Base-by-base conservation (phyloP, 1,139 yeast genomes). In the Saccharomyces uvarum region DNA sequence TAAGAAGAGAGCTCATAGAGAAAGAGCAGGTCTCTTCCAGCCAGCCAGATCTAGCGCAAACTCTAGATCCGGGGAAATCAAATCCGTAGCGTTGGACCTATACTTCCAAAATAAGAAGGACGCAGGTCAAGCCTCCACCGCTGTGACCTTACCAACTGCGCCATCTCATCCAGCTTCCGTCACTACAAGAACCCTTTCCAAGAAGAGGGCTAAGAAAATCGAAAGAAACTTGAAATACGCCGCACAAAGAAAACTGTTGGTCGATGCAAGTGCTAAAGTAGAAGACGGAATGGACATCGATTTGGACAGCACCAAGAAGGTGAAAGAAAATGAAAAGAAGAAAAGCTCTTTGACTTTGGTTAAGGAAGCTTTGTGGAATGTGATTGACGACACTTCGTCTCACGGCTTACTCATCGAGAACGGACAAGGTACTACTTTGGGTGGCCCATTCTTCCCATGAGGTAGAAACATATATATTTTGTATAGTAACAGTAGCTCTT, bases 361-460 rank as follows among this genome's bases (percentile, higher is more conserved):
- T 54, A 85, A 84, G 72, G 78, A 79, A 47, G 86, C 88, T 6
- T 77, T 86, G 51, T 84, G 93, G 84, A 75, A 80, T 11, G 85
- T 83, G 29, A 77, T 85, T 53, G 89, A 83, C 54, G 84, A 78
- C 65, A 72, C 74, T 46, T 64, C 74, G 6, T 61, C 76, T 27
- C 75, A 75, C 48, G 77, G 77, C 9, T 74, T 83, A 55, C 70
- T 73, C 29, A 71, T 78, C 46, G 71, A 74, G 51, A 73, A 75
- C 42, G 86, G 86, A 31, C 82, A 83, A 63, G 97, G 97, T 54
- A 90, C 97, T 41, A 86, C 95, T 2, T 74, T 90, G 58, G 97
- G 97, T 42, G 83, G 84, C 42, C 88, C 86, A 52, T 66, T 62
- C 50, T 73, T 72, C 59, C 63, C 68, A 54, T 67, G 54, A 53